Base-by-base conservation (phyloP, 129 eudicot genomes). In the Artemisia argyi region DNA sequence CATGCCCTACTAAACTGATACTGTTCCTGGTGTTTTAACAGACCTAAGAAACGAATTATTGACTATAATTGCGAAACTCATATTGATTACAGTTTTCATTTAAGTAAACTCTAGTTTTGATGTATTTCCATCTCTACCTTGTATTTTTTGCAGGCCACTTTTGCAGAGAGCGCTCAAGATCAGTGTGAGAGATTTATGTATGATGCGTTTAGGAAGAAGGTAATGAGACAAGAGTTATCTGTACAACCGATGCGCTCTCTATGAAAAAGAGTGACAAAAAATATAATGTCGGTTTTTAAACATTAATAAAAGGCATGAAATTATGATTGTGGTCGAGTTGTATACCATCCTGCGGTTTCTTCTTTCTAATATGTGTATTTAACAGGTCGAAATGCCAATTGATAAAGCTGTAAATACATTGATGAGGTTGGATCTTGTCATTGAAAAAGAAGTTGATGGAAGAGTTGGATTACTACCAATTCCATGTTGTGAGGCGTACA, bases 361-460 rank as follows among this genome's bases (percentile, higher is more conserved):
- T 14, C 15, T 15, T 22, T 46, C 1, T 48, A 17, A 51, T 77
- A 65, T 54, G 55, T 9, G n/a, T 46, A 32, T 20, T 51, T n/a
- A 82, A 75, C 88, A 94, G 99, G 88, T 94, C 11, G 89, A 90
- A 71, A 94, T 94, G 98, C 96, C 97, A 50, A 82, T 88, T 28
- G 93, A 83, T 12, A 94, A 94, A 85, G 98, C 97, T 53, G 66
- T 85, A 59, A 72, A 88, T 53, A 94, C 88, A 50, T 79, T 94
- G 73, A 64, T 54, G 73, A 90, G 95, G 78, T 72, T 94, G 47
- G 96, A 93, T 56, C 88, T 94, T 55, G 91, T 94, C 16, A 60
- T 26, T 9, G 85, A 87, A 50, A 81, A 56, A n/a, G 73, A 42
- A 44, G 75, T 74, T 14, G 79, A 80, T 62, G 96, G 78, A 42